Conservation (phyloP, 2,329 filamentous ascomycete genomes). For the Trichoderma afroharzianum region DNA sequence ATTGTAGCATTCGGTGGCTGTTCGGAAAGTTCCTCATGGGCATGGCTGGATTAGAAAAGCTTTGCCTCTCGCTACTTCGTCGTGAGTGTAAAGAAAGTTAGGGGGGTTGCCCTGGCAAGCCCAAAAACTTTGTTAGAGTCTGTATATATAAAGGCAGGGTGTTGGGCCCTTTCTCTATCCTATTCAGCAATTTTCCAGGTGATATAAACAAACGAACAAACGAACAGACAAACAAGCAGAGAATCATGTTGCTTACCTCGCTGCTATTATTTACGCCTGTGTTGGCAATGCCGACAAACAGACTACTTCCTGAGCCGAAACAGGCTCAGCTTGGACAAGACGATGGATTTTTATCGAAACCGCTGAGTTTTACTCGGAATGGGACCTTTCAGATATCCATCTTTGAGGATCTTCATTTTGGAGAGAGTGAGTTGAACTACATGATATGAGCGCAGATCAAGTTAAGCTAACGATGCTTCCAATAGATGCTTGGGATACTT, state of each 20-base stretch:
- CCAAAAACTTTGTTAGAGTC: background rate
- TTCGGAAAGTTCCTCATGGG: background rate
- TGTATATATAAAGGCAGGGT: background rate
- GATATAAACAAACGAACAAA: background rate
- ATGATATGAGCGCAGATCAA: background rate
- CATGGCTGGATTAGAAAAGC: background rate
- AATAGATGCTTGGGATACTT: constrained; percentile 43
- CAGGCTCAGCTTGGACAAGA: background rate
- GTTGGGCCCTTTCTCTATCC: background rate
- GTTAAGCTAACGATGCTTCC: background rate
- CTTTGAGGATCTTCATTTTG: constrained; percentile 69
- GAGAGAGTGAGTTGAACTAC: constrained; percentile 51
- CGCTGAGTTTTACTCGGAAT: constrained; percentile 36
- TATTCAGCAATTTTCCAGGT: background rate
- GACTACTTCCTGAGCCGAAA: background rate
- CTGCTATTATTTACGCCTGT: background rate
- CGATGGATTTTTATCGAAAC: background rate
- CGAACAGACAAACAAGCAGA: background rate
- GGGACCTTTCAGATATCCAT: constrained; percentile 54
- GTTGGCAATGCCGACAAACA: background rate
- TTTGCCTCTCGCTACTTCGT: background rate
- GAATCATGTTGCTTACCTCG: background rate
- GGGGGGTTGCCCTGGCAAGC: background rate
- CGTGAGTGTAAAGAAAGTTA: background rate
- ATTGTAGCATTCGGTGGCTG: background rate